Evolutionary conservation across 225 moss, liverwort and hornwort genomes (phyloP).

Genomic region (Sphagnum tenellum): DNA sequence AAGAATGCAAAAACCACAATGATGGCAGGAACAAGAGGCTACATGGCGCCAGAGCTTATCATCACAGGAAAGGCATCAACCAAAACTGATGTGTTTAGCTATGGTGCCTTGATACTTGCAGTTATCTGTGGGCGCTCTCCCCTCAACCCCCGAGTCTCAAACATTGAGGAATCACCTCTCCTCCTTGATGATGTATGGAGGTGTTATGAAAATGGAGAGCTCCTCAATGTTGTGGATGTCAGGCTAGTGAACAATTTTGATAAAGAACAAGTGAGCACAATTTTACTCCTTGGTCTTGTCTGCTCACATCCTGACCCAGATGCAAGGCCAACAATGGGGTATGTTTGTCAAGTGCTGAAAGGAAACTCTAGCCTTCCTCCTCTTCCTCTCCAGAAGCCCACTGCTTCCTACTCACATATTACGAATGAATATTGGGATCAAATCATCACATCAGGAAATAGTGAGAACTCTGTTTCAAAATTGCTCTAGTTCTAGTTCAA

Average conservation of each 20-base stretch:
- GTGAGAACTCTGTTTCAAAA: too few species aligned
- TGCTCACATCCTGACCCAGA: constrained; percentile 56
- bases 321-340: constrained; percentile 41
- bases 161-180: constrained; percentile 16
- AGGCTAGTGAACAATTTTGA: constrained; percentile 16
- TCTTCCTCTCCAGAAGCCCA: constrained; percentile 39
- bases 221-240: constrained; percentile 31
- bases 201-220: constrained; percentile 24
- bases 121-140: constrained; percentile 46
- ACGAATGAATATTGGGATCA: too few species aligned
- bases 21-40: constrained; percentile 64
- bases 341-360: constrained; percentile 41
- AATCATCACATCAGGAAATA: too few species aligned
- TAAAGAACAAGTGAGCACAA: constrained; percentile 28
- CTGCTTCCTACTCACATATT: not conserved
- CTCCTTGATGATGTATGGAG: constrained; percentile 59
- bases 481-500: too few species aligned
- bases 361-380: constrained; percentile 25
- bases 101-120: constrained; percentile 43
- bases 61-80: constrained; percentile 51
- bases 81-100: constrained; percentile 63
- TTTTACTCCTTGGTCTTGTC: constrained; percentile 39
- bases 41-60: constrained; percentile 60
- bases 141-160: constrained; percentile 19
- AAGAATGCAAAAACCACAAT: constrained; percentile 45